Conservation (phyloP, 169 alveolate species). For the Perkinsus chesapeaki region DNA sequence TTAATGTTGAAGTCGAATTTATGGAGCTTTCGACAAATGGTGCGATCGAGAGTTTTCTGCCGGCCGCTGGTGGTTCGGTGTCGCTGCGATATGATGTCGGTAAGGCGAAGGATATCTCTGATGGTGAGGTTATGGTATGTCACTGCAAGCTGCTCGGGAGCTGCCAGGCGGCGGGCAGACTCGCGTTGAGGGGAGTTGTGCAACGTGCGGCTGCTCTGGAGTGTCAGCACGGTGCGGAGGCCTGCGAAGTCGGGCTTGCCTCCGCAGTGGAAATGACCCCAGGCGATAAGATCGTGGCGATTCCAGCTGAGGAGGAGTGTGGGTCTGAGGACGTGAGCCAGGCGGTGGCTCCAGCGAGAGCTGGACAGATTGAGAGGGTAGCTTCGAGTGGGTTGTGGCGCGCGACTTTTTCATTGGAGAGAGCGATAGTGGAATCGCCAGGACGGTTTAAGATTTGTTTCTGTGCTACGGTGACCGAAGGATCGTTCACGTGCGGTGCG, state of each 20-base stretch:
- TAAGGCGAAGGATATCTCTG: background rate
- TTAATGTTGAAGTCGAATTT: background rate
- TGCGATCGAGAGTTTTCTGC: background rate
- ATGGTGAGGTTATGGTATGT: background rate
- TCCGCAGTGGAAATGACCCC: background rate
- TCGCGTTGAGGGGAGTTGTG: background rate
- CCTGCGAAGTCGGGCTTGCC: background rate
- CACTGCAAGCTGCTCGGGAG: background rate
- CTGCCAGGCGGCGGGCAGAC: background rate
- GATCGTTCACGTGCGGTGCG: background rate
- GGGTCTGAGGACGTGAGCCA: background rate
- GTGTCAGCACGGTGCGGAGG: background rate
- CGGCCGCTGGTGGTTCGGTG: background rate
- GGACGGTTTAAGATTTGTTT: background rate
- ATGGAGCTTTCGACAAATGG: background rate
- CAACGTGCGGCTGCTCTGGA: background rate
- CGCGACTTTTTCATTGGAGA: background rate
- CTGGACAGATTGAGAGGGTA: background rate
- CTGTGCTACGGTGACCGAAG: background rate
- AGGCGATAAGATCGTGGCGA: background rate
- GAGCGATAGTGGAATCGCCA: background rate
- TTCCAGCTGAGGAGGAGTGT: background rate
- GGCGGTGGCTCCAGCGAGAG: background rate
- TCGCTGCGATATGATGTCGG: background rate
- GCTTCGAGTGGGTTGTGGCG: background rate